phyloP scores from a whole-genome alignment of 2,329 filamentous ascomycete species.

The Furcasterigmium sp. region DNA sequence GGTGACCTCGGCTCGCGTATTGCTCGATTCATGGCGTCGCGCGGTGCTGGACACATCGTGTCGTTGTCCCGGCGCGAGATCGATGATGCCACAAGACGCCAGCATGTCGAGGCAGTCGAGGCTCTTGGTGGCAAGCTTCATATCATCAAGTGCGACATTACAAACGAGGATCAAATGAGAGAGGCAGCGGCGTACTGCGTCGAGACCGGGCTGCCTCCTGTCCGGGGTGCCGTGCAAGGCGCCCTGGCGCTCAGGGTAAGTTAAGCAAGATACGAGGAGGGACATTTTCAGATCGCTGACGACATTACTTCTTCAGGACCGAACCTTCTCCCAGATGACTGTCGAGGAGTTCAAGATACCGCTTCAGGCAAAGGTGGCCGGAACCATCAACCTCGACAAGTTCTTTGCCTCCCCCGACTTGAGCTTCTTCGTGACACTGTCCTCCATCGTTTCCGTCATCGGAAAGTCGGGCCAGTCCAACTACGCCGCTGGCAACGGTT shows the following conservation, averaged over 20 bases:
- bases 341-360: conserved; percentile 27
- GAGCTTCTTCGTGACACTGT: conserved; percentile 31
- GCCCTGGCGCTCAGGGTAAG: conserved; percentile 28
- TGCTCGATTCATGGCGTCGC: conserved; percentile 21
- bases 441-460: conserved; percentile 26
- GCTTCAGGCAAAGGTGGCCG: conserved; percentile 32
- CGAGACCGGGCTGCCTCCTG: conserved; percentile 15
- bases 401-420: conserved; percentile 10
- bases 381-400: conserved; percentile 37
- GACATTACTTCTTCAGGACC: no score
- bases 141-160: conserved; percentile 25
- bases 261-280: no score
- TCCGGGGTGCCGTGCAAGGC: conserved; percentile 33
- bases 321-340: conserved; percentile 22
- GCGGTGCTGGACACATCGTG: conserved; percentile 20
- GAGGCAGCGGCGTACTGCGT: conserved; percentile 2
- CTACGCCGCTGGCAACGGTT: conserved; percentile 35
- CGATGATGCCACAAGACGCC: conserved; percentile 5
- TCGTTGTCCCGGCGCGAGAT: conserved; percentile 19
- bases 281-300: no score
- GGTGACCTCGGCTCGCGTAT: conserved; percentile 23
- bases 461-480: conserved; percentile 31
- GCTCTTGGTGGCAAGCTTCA: conserved; percentile 19
- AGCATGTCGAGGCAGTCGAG: conserved; percentile 13
- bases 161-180: conserved; percentile 17